These are phyloP conservation scores for Sclerotinia borealis DNA, from an alignment of 2,329 filamentous ascomycete genomes.

Conservation along the genomic window DNA sequence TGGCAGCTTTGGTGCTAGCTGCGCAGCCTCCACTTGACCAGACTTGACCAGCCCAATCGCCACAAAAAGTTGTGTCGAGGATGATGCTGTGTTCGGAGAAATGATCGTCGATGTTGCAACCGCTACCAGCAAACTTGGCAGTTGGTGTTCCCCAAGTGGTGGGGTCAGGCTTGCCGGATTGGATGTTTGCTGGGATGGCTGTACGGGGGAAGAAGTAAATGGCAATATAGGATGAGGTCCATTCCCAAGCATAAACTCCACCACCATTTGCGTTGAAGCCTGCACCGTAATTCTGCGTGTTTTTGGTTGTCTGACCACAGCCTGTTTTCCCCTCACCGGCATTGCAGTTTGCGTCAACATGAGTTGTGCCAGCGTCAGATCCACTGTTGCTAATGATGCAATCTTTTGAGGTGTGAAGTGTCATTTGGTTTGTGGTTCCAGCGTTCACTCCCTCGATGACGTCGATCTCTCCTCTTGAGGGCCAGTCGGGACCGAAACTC, in stretches of 20 bases:
- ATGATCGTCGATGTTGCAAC: constrained; percentile 64
- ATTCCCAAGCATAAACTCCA: constrained; percentile 70
- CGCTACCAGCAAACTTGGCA: constrained; percentile 61
- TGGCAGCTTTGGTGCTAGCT: constrained; percentile 44
- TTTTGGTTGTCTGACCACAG: constrained; percentile 49
- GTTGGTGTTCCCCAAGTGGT: constrained; percentile 60
- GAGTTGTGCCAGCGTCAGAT: constrained; percentile 40
- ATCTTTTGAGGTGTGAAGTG: constrained; percentile 58
- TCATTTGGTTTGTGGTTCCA: constrained; percentile 52
- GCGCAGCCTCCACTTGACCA: constrained; percentile 58
- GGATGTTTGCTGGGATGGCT: constrained; percentile 58
- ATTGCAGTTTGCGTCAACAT: constrained; percentile 52
- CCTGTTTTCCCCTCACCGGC: constrained; percentile 45
- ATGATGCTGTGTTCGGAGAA: constrained; percentile 72
- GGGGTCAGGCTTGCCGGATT: constrained; percentile 52
- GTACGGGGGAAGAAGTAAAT: constrained; percentile 76
- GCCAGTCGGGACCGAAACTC: constrained; percentile 61
- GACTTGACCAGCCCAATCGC: constrained; percentile 70
- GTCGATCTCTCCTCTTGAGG: constrained; percentile 66
- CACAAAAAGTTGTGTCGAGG: constrained; percentile 81
- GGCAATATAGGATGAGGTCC: constrained; percentile 65
- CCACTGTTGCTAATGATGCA: constrained; percentile 52
- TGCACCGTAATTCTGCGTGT: constrained; percentile 54
- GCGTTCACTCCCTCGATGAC: constrained; percentile 73
- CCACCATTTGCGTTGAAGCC: constrained; percentile 66